These are phyloP conservation scores for Cynara cardunculus DNA, from an alignment of 129 eudicot genomes.

Conservation along the genomic window DNA sequence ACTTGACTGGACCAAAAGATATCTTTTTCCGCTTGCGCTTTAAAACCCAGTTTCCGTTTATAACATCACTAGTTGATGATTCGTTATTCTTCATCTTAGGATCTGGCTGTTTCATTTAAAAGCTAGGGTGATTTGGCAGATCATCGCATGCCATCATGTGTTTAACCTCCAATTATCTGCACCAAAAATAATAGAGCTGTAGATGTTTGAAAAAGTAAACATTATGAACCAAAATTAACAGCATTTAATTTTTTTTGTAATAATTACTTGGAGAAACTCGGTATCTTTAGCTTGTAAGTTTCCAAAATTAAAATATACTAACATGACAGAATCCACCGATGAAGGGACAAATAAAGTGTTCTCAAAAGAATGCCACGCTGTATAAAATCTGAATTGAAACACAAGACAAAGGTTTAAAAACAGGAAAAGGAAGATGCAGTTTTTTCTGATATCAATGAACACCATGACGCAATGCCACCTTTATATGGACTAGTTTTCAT, in stretches of 20 bases:
- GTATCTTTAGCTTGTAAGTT: not conserved
- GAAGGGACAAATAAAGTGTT: not conserved
- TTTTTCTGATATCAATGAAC: not conserved
- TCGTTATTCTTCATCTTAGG: constrained; percentile 60
- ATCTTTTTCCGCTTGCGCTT: constrained; percentile 74
- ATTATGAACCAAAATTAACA: not conserved
- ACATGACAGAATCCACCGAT: not conserved
- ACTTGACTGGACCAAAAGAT: constrained; percentile 45
- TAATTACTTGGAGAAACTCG: not conserved
- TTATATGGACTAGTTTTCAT: not conserved
- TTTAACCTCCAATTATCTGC: constrained; percentile 16
- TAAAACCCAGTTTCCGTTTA: constrained; percentile 73
- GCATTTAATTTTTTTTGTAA: not conserved
- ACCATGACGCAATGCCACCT: constrained; percentile 20
- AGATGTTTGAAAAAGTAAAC: not conserved
- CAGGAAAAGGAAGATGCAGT: not conserved
- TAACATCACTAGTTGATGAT: constrained; percentile 40
- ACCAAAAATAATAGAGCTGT: not conserved
- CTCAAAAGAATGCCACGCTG: not conserved
- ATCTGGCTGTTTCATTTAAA: constrained; percentile 22
- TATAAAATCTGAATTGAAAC: not conserved
- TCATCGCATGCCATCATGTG: constrained; percentile 22
- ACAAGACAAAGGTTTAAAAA: not conserved
- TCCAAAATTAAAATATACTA: not conserved
- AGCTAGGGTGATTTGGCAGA: not conserved